Evolutionary conservation across 1,284 basidiomycete species (phyloP), one percentile per base, ranked within the genome.

Genomic region (Cryptococcus hybrid): DNA sequence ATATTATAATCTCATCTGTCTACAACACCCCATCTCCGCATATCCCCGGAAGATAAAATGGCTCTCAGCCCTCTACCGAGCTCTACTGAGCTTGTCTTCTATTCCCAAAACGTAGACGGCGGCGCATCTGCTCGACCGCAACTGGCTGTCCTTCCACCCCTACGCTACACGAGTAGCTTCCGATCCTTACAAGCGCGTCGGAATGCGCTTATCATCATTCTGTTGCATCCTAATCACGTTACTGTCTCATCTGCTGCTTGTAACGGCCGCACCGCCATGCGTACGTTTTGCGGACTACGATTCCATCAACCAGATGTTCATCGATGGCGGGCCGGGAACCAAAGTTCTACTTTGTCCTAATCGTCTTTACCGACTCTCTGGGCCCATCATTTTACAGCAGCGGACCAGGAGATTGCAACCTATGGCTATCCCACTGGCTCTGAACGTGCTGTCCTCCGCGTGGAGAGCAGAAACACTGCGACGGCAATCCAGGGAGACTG

Each of bases 321-420:
- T 59, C n/a, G 69, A 73, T 39, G 75, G 77, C 34, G 78, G 78
- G 8, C 78, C 78, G 0, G 77, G 76, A 5, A 76, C 78, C 9
- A 71, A 70, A 49, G 76, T 82, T 43, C 63, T 69, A 13, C 74
- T 82, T 2, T 82, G 81, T 62, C 80, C 79, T 0, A 69, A 72
- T 7, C 69, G 73, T 9, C 64, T 65, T n/a, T 78, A 80, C 60
- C 61, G 66, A 0, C 64, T 82, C 35, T 69, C 70, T 2, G 70
- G 73, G 3, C 67, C 79, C 1, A 78, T 82, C 63, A 65, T 78
- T 56, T 81, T 67, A 79, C 78, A 4, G 77, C 76, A 1, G 75
- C 75, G 6, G 76, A 80, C 55, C 81, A 82, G 61, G 79, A 80
- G 53, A 64, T 82, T 30, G 75, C 78, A 15, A 82, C 81, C 3